Conservation (phyloP, 805 yeast species). For the Saccharomycopsis selenospora region DNA sequence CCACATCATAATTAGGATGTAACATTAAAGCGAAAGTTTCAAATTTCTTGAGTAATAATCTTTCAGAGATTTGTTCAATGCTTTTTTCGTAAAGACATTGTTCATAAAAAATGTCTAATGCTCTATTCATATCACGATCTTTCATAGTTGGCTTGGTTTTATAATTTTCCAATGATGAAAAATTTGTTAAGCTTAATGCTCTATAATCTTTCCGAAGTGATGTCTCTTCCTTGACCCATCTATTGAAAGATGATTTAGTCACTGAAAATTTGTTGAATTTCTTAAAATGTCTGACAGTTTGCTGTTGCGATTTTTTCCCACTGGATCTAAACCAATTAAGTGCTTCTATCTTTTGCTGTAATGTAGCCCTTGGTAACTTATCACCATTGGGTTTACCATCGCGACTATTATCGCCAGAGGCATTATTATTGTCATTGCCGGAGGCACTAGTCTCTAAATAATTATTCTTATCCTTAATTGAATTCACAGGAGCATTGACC, state of each 20-base stretch:
- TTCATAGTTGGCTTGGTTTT: conserved; percentile 31
- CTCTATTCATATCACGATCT: conserved; percentile 30
- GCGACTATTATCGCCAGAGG: conserved; percentile 6
- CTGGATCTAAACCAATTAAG: conserved; percentile 32
- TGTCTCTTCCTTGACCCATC: conserved; percentile 34
- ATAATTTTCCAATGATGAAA: conserved; percentile 26
- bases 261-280: conserved; percentile 29
- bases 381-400: conserved; percentile 6
- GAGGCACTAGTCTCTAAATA: conserved; percentile 24
- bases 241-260: conserved; percentile 33
- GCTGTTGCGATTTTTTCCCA: conserved; percentile 30
- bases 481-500: conserved; percentile 12
- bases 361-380: conserved; percentile 31
- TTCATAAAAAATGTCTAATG: conserved; percentile 32
- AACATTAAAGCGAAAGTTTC: conserved; percentile 13
- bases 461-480: conserved; percentile 2
- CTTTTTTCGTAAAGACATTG: conserved; percentile 29
- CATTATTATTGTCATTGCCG: neutral
- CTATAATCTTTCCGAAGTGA: conserved; percentile 28
- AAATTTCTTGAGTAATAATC: conserved; percentile 30
- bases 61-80: conserved; percentile 26
- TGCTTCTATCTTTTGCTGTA: conserved; percentile 32
- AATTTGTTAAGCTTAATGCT: conserved; percentile 25
- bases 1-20: conserved; percentile 10
- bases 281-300: conserved; percentile 31